Percentiles rank a stretch among this genome's conserved stretches.
These are phyloP conservation scores for Boletus pseudo-olivaceus DNA, from an alignment of 768 basidiomycete genomes.

Conservation along the genomic window DNA sequence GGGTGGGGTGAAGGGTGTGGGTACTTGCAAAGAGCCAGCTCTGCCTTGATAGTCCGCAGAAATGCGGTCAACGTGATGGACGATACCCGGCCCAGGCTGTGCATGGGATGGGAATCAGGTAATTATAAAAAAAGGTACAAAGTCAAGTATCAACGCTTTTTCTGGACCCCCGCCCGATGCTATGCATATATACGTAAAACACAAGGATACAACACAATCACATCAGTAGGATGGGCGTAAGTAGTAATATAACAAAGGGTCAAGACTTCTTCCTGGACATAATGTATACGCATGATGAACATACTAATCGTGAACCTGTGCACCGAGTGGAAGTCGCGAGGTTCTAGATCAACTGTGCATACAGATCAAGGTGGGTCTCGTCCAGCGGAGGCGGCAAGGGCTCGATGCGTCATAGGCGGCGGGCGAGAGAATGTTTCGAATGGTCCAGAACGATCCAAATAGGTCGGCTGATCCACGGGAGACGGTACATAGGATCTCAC, in stretches of 20 bases:
- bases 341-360: background rate
- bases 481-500: conserved; percentile 57
- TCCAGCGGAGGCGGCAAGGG: background rate
- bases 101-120: conserved; percentile 5
- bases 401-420: conserved; percentile 22
- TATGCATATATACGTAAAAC: conserved; percentile 16
- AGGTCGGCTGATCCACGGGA: conserved; percentile 17
- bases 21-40: conserved; percentile 29
- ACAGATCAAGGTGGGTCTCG: conserved; percentile 10
- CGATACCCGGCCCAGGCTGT: conserved; percentile 14
- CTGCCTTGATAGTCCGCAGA: conserved; percentile 12
- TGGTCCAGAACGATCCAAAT: conserved; percentile 14
- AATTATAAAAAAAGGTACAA: background rate
- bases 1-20: conserved; percentile 14
- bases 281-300: conserved; percentile 16
- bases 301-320: background rate
- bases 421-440: conserved; percentile 40
- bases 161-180: background rate
- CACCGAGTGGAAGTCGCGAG: background rate
- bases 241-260: conserved; percentile 23
- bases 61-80: conserved; percentile 10
- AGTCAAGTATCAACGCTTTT: background rate
- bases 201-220: conserved; percentile 21
- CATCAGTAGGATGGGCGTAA: conserved; percentile 12
- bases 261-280: conserved; percentile 9